Percentiles rank a stretch among this genome's conserved stretches.
Evolutionary conservation across 352 stramenopile species (phyloP).

Genomic region (Phytophthora idaei): DNA sequence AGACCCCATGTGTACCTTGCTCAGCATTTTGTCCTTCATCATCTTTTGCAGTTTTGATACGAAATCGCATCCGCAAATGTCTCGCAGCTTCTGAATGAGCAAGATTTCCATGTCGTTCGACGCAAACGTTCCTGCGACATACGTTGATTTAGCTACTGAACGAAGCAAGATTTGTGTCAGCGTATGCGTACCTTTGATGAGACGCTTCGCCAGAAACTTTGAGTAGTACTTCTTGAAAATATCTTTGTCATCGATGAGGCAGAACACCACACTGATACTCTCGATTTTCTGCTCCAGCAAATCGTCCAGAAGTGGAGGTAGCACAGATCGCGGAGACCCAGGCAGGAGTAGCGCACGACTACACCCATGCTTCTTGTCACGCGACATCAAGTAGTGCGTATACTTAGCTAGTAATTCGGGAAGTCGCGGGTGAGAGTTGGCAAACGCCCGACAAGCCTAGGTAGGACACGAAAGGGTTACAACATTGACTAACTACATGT

Average conservation of each 20-base stretch:
- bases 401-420: conserved; percentile 86
- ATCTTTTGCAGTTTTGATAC: conserved; percentile 91
- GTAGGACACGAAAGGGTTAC: conserved; percentile 19
- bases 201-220: conserved; percentile 81
- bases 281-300: conserved; percentile 82
- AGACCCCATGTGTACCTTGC: conserved; percentile 52
- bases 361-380: conserved; percentile 49
- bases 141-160: neutral
- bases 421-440: conserved; percentile 79
- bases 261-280: conserved; percentile 85
- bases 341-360: conserved; percentile 29
- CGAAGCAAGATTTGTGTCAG: neutral
- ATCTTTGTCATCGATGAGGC: conserved; percentile 90
- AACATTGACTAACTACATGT: neutral
- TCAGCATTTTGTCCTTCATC: conserved; percentile 86
- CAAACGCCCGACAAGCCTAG: conserved; percentile 83
- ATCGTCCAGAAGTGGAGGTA: conserved; percentile 45
- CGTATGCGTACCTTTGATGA: conserved; percentile 75
- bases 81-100: conserved; percentile 83
- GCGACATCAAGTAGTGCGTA: conserved; percentile 86
- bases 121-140: conserved; percentile 53
- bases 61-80: conserved; percentile 87
- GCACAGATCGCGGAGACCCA: conserved; percentile 28
- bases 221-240: conserved; percentile 91
- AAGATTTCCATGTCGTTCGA: conserved; percentile 80